Evolutionary conservation across 768 basidiomycete genomes (phyloP), one percentile per base, ranked within the genome.

Genomic region (Hygrocybe punicea): DNA sequence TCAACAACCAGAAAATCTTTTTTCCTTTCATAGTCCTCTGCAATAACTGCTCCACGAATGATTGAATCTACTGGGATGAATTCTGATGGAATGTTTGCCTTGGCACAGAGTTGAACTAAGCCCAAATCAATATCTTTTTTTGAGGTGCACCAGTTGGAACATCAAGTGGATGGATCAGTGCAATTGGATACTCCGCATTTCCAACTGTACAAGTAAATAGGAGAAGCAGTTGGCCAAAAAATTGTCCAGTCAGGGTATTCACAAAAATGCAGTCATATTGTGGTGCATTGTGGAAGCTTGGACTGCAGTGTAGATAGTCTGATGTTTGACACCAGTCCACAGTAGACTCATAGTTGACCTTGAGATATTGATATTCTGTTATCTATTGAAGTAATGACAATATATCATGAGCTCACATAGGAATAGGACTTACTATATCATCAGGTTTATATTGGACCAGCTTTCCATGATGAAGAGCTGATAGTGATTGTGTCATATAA

Each of bases 241-340:
- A 48, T 3, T 39, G 51, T 17, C 58, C 55, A 25, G 53, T 50
- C 0, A 36, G n/a, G 2, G 60, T 60, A 3, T 71, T 24, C 19
- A 73, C 46, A 23, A 77, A 52, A 2, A 70, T 61, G 19, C 45
- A 60, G 49, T 74, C 69, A 59, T 67, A 73, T 0, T 62, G 63
- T 8, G 64, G 65, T 1, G 42, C 21, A 0, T 58, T 37, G 39
- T 65, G 61, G 57, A 76, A 77, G 0, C 44, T 48, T 7, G 71
- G 69, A 51, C 67, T 73, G 59, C 65, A 71, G 2, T 59, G 56
- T 1, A 77, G 60, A 29, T 68, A 60, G 53, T 77, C 67, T 1
- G 60, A 64, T 3, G 55, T 56, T 19, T 60, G 24, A 8, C 49
- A 25, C 73, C 73, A 76, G 58, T 71, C 61, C 9, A 69, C 55